These are phyloP conservation scores for Penicillium sumatraense DNA, from an alignment of 2,329 filamentous ascomycete genomes.

Conservation along the genomic window DNA sequence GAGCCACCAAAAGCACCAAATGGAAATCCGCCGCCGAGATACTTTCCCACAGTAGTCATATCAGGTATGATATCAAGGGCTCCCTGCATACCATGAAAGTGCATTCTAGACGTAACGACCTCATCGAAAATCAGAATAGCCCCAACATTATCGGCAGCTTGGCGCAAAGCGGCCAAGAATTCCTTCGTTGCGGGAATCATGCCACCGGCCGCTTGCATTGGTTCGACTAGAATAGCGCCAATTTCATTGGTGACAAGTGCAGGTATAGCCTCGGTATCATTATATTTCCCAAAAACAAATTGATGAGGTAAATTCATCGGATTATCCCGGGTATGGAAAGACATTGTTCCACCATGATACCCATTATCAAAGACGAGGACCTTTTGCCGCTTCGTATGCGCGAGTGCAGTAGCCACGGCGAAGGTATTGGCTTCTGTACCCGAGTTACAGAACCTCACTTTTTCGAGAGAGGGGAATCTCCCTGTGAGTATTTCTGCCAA, in stretches of 20 bases:
- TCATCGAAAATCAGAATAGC: conserved; percentile 72
- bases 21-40: conserved; percentile 67
- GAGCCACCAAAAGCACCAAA: conserved; percentile 71
- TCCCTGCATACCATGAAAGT: conserved; percentile 55
- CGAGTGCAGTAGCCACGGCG: conserved; percentile 59
- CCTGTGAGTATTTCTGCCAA: conserved; percentile 58
- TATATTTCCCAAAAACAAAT: conserved; percentile 62
- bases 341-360: conserved; percentile 62
- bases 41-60: conserved; percentile 69
- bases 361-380: conserved; percentile 52
- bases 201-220: conserved; percentile 68
- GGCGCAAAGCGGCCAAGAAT: conserved; percentile 59
- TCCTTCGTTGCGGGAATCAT: conserved; percentile 55
- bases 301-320: conserved; percentile 12
- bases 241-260: conserved; percentile 1
- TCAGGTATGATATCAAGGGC: conserved; percentile 58
- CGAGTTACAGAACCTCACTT: conserved; percentile 66
- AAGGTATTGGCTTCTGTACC: conserved; percentile 69
- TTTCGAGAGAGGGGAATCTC: conserved; percentile 59
- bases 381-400: conserved; percentile 40
- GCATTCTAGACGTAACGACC: conserved; percentile 69
- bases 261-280: conserved; percentile 48
- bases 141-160: conserved; percentile 53
- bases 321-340: conserved; percentile 38
- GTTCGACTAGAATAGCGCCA: conserved; percentile 69